Evolutionary conservation across 371 early-diverging fungal genomes (phyloP).

Genomic region (Actinomortierella wolfii): DNA sequence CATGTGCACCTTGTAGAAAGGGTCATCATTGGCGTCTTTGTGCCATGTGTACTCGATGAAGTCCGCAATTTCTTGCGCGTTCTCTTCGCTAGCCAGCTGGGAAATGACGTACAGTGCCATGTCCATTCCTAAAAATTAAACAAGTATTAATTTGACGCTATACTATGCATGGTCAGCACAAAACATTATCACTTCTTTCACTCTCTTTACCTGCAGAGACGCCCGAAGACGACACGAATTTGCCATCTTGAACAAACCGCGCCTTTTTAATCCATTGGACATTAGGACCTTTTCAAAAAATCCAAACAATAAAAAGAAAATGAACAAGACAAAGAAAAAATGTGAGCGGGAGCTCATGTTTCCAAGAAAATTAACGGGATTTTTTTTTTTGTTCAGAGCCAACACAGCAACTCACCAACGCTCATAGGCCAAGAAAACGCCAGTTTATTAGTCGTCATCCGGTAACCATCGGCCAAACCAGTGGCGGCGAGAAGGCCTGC

Average conservation of each 20-base stretch:
- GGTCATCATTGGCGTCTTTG: not conserved
- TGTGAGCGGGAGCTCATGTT: too few relatives aligned
- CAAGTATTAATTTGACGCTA: too few relatives aligned
- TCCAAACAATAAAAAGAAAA: too few relatives aligned
- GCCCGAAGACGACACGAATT: conserved; percentile 51
- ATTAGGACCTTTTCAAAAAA: conserved; percentile 35
- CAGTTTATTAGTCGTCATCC: conserved; percentile 45
- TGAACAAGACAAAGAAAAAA: too few relatives aligned
- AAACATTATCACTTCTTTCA: not conserved
- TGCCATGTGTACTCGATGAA: not conserved
- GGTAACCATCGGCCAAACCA: conserved; percentile 38
- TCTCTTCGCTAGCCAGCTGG: not conserved
- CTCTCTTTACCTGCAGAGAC: conserved; percentile 49
- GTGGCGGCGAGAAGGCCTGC: conserved; percentile 36
- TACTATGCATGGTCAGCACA: too few relatives aligned
- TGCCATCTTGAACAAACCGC: conserved; percentile 57
- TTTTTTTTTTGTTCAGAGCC: too few relatives aligned
- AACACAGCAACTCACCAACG: not conserved
- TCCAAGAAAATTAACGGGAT: too few relatives aligned
- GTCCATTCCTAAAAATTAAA: not conserved
- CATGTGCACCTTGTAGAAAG: conserved; percentile 1
- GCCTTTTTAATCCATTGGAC: conserved; percentile 54
- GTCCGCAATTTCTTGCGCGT: not conserved
- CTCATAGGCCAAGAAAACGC: conserved; percentile 6
- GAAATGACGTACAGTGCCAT: not conserved